These are phyloP conservation scores for Argentina anserina DNA, from an alignment of 306 rosid species.

Conservation along the genomic window DNA sequence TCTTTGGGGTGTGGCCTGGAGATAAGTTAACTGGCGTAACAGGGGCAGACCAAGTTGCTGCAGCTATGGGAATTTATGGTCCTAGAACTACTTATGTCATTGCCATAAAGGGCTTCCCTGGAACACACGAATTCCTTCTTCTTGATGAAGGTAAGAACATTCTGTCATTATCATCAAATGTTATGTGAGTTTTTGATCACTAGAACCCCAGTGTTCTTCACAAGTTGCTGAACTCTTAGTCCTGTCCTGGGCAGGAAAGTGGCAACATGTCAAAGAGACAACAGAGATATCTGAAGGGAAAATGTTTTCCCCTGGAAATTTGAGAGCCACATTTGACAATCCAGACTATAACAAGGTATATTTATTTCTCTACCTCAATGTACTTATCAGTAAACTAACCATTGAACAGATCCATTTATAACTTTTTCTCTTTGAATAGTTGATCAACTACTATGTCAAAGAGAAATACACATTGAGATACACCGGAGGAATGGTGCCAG, in stretches of 20 bases:
- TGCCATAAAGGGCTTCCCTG: conserved; percentile 79
- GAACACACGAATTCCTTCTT: conserved; percentile 95
- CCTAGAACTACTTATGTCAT: conserved; percentile 97
- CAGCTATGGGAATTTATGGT: conserved; percentile 98
- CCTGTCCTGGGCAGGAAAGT: conserved; percentile 64
- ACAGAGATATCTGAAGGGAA: conserved; percentile 92
- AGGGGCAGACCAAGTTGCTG: conserved; percentile 94
- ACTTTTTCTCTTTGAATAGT: conserved; percentile 36
- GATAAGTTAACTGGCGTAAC: conserved; percentile 87
- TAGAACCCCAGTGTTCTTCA: background rate
- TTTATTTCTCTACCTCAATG: background rate
- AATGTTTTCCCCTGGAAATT: conserved; percentile 93
- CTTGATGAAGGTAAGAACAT: conserved; percentile 80
- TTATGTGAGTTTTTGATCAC: background rate
- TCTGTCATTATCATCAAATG: background rate
- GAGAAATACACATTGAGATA: conserved; percentile 97
- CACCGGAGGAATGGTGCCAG: conserved; percentile 99
- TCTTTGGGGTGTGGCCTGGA: conserved; percentile 99
- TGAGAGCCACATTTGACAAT: conserved; percentile 96
- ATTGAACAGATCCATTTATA: background rate
- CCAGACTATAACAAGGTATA: conserved; percentile 71
- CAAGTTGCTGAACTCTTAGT: background rate
- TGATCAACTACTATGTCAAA: conserved; percentile 70
- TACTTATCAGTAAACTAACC: background rate
- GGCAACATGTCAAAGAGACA: conserved; percentile 98